These are phyloP conservation scores for Sergeia podlipaevii DNA, from an alignment of 208 protist species.

Conservation along the genomic window DNA sequence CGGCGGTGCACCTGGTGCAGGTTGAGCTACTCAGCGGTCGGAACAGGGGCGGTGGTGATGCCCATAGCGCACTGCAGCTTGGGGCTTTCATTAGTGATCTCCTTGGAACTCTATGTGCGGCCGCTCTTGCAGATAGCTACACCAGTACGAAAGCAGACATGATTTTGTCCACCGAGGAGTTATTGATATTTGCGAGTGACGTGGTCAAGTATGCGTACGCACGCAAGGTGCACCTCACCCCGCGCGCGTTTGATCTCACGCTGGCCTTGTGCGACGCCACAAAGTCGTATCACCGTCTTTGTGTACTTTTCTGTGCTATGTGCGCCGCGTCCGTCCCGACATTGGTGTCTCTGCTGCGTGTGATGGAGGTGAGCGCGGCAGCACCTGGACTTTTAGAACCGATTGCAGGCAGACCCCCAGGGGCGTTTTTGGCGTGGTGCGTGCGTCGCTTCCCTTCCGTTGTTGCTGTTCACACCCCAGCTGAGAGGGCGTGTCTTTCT, in stretches of 20 bases:
- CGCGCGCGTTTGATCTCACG: conserved; percentile 54
- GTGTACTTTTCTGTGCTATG: conserved; percentile 66
- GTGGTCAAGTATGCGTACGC: conserved; percentile 71
- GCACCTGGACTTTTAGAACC: conserved; percentile 2
- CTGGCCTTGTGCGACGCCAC: conserved; percentile 45
- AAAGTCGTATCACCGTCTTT: conserved; percentile 40
- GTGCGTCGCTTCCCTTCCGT: conserved; percentile 19
- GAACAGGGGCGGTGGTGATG: conserved; percentile 12
- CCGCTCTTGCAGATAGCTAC: not conserved
- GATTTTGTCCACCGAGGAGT: conserved; percentile 12
- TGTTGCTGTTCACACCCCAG: not conserved
- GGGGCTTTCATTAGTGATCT: conserved; percentile 80
- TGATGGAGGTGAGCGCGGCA: conserved; percentile 29
- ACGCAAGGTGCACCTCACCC: conserved; percentile 29
- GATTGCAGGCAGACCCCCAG: conserved; percentile 1
- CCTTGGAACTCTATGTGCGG: conserved; percentile 40
- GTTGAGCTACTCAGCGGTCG: conserved; percentile 64
- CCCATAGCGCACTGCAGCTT: conserved; percentile 26
- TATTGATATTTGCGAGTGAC: conserved; percentile 47
- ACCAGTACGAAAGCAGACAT: not conserved
- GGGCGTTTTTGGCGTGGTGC: conserved; percentile 50
- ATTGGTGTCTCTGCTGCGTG: conserved; percentile 34
- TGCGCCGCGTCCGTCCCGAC: conserved; percentile 63
- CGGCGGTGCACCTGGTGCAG: conserved; percentile 49
- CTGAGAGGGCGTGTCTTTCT: not conserved